phyloP scores from a whole-genome alignment of 2,329 filamentous ascomycete genomes.

The Fusarium transvaalense region DNA sequence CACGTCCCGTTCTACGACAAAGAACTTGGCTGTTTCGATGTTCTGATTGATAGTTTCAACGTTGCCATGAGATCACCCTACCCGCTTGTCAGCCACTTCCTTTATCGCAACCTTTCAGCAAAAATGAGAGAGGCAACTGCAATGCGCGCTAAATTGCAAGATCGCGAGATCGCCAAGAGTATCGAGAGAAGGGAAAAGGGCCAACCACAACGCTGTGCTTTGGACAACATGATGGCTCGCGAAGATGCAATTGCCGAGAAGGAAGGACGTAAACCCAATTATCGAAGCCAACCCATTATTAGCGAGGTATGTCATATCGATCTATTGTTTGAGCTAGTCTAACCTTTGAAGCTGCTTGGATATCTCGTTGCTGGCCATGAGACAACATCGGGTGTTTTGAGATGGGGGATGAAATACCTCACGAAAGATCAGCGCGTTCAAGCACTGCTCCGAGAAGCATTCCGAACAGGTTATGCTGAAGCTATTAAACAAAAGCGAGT shows the following conservation, averaged over 20 bases:
- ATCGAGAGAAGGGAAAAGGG: conserved; percentile 12
- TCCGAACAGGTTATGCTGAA: conserved; percentile 30
- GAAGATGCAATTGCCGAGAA: conserved; percentile 51
- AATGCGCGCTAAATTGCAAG: conserved; percentile 8
- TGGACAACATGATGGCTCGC: conserved; percentile 51
- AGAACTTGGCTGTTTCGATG: conserved; percentile 19
- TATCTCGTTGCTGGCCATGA: conserved; percentile 48
- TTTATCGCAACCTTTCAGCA: conserved; percentile 20
- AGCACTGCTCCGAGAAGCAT: conserved; percentile 43
- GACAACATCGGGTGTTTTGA: conserved; percentile 40
- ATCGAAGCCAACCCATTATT: conserved; percentile 49
- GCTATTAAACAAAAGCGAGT: conserved; percentile 37
- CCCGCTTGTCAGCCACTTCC: conserved; percentile 20
- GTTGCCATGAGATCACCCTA: conserved; percentile 18
- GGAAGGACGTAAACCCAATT: conserved; percentile 47
- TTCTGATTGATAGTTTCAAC: conserved; percentile 21
- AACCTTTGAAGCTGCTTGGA: conserved; percentile 35
- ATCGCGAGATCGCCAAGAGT: conserved; percentile 35
- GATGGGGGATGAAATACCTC: conserved; percentile 45
- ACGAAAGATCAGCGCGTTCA: conserved; percentile 46
- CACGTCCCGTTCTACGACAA: conserved; percentile 8
- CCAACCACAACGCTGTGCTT: conserved; percentile 28
- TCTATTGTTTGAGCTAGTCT: background rate
- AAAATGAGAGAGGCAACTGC: conserved; percentile 23
- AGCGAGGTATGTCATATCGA: conserved; percentile 47